Evolutionary conservation across 495 filamentous ascomycete genomes (phyloP).

Genomic region (Apodospora peruviana): DNA sequence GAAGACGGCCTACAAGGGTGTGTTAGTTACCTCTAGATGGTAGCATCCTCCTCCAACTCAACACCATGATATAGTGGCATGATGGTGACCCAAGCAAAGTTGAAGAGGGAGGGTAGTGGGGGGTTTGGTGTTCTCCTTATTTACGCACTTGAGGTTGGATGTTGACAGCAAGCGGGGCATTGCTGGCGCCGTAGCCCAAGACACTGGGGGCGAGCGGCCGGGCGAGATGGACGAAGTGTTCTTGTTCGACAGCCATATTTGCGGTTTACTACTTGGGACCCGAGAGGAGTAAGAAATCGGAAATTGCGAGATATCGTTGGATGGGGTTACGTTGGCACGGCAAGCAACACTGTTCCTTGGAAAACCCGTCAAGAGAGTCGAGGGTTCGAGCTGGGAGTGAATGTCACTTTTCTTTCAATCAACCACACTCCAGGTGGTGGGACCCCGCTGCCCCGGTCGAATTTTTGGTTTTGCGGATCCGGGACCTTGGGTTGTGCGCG

Average conservation of each 20-base stretch:
- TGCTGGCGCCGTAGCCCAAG: slow-evolving; percentile 72
- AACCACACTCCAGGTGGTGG: neutral
- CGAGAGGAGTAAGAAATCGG: neutral
- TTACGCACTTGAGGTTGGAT: slow-evolving; percentile 86
- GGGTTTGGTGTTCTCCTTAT: neutral
- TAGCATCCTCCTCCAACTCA: neutral
- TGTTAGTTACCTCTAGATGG: neutral
- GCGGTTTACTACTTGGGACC: neutral
- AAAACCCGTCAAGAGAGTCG: neutral
- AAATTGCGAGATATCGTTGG: neutral
- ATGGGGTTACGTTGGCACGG: neutral
- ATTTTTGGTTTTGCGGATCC: slow-evolving; percentile 35
- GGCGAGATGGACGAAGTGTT: slow-evolving; percentile 89
- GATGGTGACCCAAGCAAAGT: neutral
- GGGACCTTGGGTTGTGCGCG: slow-evolving; percentile 32
- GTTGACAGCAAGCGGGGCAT: slow-evolving; percentile 83
- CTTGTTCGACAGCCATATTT: slow-evolving; percentile 73
- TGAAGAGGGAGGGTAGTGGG: slow-evolving; percentile 65
- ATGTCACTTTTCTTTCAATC: neutral
- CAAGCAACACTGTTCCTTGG: neutral
- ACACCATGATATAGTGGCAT: neutral
- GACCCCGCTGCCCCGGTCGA: slow-evolving; percentile 9
- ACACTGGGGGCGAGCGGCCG: slow-evolving; percentile 78
- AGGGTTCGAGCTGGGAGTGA: neutral
- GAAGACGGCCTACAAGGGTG: slow-evolving; percentile 72